These are phyloP conservation scores for Ogataea chonburiensis DNA, from an alignment of 805 yeast species.

Conservation along the genomic window DNA sequence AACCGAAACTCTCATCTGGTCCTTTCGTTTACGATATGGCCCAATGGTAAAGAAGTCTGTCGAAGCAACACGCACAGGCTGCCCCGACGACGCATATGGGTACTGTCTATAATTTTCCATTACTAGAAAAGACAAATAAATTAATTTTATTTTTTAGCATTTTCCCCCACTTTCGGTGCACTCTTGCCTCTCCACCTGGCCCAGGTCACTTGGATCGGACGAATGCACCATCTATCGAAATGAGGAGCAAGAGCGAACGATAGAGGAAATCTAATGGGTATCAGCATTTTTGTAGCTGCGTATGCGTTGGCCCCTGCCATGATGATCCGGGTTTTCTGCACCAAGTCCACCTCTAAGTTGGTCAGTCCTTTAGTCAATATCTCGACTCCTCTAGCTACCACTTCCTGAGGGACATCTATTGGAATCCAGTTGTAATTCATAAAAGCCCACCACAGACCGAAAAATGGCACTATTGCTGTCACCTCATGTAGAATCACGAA, in stretches of 20 bases:
- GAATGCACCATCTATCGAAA: conserved; percentile 34
- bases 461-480: conserved; percentile 52
- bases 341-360: conserved; percentile 26
- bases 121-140: background rate
- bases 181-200: conserved; percentile 1
- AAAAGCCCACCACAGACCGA: conserved; percentile 49
- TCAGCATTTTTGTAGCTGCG: conserved; percentile 33
- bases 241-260: conserved; percentile 35
- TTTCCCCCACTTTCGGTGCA: conserved; percentile 3
- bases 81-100: conserved; percentile 11
- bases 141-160: conserved; percentile 4
- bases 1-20: conserved; percentile 66
- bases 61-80: conserved; percentile 53
- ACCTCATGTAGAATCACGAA: conserved; percentile 52
- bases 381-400: conserved; percentile 45
- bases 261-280: conserved; percentile 32
- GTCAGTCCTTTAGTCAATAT: conserved; percentile 41
- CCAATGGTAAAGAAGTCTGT: conserved; percentile 53
- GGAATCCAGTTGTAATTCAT: conserved; percentile 45
- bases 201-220: conserved; percentile 27
- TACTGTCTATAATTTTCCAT: conserved; percentile 11
- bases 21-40: conserved; percentile 63
- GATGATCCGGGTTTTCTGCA: conserved; percentile 30
- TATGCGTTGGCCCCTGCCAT: conserved; percentile 39
- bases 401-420: conserved; percentile 48